Evolutionary conservation across 1,284 basidiomycete genomes (phyloP), one percentile per base, ranked within the genome.

Genomic region (Sporisorium sorghi): DNA sequence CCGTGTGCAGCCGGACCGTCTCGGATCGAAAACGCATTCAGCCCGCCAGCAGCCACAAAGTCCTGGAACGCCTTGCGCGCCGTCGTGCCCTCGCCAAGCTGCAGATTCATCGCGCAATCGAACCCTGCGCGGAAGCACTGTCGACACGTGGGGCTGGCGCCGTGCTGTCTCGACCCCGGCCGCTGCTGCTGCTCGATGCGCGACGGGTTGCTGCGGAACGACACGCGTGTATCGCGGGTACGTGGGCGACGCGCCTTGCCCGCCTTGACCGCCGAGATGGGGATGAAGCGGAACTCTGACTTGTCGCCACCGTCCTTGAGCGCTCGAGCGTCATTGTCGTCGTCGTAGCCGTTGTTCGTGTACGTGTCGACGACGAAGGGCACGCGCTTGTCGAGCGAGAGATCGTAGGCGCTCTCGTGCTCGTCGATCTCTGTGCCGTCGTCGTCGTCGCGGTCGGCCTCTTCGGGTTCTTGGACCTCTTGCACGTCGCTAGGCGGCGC

Each of bases 21-120:
- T 11, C 59, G 56, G 40, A 73, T 65, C n/a, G 62, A 71, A 48
- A 76, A 47, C 26, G 76, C 76, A 9, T 75, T 58, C 19, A 78
- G 54, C 3, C 76, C 76, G 24, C 74, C 74, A 19, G 76, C 62
- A 30, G 69, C 62, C 35, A 76, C 73, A 53, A 78, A 78, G 44
- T 78, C 74, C 46, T 78, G 76, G 28, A 78, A 78, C 2, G 76
- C 76, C 30, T 71, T 71, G 14, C 76, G 49, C 9, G 58, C 76
- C 1, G 59, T 65, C 2, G 76, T 78, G 9, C 71, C 74, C 33
- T 76, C 61, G 2, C 76, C 74, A 1, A 73, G 54, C 39, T 77
- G 74, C n/a, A 78, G 52, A 46, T 78, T 76, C 69, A 77, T 70
- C 7, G 76, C 76, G 51, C 70, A 77, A 46, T 78, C 76, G 23